Evolutionary conservation across 176 grass and related monocot genomes (phyloP).

Genomic region (Oryza coarctata): DNA sequence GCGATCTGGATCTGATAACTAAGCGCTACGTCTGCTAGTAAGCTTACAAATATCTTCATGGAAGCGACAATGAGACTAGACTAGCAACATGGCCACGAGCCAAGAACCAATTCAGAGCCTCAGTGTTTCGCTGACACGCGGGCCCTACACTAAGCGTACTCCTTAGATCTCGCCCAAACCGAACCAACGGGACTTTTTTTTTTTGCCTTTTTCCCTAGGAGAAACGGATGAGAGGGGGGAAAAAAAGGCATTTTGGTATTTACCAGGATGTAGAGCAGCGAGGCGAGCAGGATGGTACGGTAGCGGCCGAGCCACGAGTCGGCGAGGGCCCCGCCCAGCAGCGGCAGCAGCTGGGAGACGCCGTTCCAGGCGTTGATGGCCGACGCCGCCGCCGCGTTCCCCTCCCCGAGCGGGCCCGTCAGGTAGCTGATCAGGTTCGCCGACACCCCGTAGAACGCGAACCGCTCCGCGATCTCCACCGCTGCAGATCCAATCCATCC

Average conservation of each 20-base stretch:
- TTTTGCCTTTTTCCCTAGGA: too few relatives aligned
- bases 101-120: too few relatives aligned
- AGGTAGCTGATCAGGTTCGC: constrained; percentile 58
- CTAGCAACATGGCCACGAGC: too few relatives aligned
- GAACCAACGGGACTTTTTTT: not conserved
- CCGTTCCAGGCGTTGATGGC: constrained; percentile 56
- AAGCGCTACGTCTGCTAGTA: too few relatives aligned
- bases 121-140: too few relatives aligned
- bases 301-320: constrained; percentile 50
- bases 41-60: too few relatives aligned
- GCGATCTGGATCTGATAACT: too few relatives aligned
- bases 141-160: not conserved
- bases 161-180: not conserved
- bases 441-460: constrained; percentile 47
- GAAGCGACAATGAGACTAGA: too few relatives aligned
- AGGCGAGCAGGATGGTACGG: constrained; percentile 33
- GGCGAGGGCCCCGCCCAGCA: constrained; percentile 47
- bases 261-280: constrained; percentile 47
- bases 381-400: constrained; percentile 40
- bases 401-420: constrained; percentile 49
- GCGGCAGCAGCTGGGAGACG: constrained; percentile 47
- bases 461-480: constrained; percentile 55
- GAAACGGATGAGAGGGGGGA: too few relatives aligned
- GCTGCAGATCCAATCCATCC: constrained; percentile 33
- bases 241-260: not conserved